Evolutionary conservation across 2,329 filamentous ascomycete genomes (phyloP).

Genomic region (Penicillium sp.): DNA sequence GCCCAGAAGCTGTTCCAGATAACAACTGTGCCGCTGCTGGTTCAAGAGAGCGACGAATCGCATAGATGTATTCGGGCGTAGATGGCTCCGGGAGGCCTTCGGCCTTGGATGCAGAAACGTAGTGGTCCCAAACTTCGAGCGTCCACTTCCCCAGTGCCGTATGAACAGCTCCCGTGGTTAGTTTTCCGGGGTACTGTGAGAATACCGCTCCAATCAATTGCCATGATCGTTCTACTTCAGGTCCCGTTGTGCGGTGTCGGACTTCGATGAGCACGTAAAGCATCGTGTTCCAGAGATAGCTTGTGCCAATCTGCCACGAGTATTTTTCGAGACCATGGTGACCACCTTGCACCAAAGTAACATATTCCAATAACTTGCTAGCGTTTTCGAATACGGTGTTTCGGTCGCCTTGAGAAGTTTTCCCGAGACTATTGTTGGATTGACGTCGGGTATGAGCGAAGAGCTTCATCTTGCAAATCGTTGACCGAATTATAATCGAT

Average conservation of each 20-base stretch:
- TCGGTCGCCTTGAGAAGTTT: too few relatives aligned
- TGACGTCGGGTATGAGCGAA: background rate
- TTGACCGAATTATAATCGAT: conserved; percentile 1
- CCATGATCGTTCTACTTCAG: conserved; percentile 27
- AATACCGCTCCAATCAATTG: background rate
- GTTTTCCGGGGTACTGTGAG: background rate
- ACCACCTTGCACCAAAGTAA: too few relatives aligned
- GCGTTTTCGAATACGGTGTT: too few relatives aligned
- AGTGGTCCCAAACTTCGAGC: conserved; percentile 24
- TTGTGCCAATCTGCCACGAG: conserved; percentile 24
- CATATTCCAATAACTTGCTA: too few relatives aligned
- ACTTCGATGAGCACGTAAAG: conserved; percentile 29
- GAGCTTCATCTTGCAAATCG: conserved; percentile 2
- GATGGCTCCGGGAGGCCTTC: too few relatives aligned
- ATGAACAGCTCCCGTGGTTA: conserved; percentile 21
- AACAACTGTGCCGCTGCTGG: too few relatives aligned
- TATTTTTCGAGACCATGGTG: conserved; percentile 11
- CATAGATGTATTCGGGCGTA: too few relatives aligned
- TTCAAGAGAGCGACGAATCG: too few relatives aligned
- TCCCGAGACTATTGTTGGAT: too few relatives aligned
- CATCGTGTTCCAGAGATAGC: conserved; percentile 28
- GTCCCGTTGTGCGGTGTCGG: conserved; percentile 22
- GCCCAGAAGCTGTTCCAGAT: too few relatives aligned
- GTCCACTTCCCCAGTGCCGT: conserved; percentile 26
- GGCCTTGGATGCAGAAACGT: conserved; percentile 18